A percentile compares a stretch with the other conserved stretches of the same genome.
phyloP scores from a whole-genome alignment of 2,329 filamentous ascomycete genomes.

The Sporothrix euskadiensis region DNA sequence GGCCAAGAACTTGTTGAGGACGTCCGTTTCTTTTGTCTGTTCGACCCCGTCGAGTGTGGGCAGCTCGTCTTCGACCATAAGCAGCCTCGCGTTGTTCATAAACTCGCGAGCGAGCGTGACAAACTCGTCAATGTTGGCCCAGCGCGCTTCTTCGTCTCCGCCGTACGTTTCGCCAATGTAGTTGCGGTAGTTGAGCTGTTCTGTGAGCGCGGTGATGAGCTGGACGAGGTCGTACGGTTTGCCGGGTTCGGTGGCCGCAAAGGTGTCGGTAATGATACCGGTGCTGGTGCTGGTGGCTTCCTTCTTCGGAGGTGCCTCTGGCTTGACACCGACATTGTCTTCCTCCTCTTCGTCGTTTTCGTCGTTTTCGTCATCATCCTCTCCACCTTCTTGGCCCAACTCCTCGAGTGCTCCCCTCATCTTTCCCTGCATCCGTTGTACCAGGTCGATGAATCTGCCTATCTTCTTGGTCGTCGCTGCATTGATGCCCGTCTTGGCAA shows the following conservation, averaged over 20 bases:
- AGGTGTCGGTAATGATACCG: neutral
- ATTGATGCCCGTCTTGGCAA: constrained; percentile 52
- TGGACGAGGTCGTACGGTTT: constrained; percentile 43
- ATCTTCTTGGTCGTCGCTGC: constrained; percentile 12
- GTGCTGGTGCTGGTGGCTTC: neutral
- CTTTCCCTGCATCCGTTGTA: constrained; percentile 13
- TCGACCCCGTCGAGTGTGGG: constrained; percentile 70
- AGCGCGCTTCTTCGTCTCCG: constrained; percentile 74
- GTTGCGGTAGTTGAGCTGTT: constrained; percentile 70
- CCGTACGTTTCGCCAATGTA: constrained; percentile 70
- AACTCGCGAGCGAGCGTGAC: constrained; percentile 76
- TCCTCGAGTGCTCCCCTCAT: neutral
- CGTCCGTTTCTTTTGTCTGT: constrained; percentile 64
- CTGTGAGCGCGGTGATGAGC: constrained; percentile 55
- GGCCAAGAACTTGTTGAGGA: constrained; percentile 77
- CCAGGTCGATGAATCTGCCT: neutral
- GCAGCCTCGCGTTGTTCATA: constrained; percentile 44
- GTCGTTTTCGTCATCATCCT: neutral
- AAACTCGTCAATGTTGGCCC: constrained; percentile 91
- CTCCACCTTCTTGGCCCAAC: neutral
- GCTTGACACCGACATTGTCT: constrained; percentile 34
- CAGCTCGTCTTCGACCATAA: constrained; percentile 52
- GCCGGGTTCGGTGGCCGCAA: neutral
- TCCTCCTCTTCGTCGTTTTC: neutral
- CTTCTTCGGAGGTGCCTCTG: neutral